Base-by-base conservation (phyloP, 176 grass and related monocot genomes). In the Rhynchospora breviuscula region DNA sequence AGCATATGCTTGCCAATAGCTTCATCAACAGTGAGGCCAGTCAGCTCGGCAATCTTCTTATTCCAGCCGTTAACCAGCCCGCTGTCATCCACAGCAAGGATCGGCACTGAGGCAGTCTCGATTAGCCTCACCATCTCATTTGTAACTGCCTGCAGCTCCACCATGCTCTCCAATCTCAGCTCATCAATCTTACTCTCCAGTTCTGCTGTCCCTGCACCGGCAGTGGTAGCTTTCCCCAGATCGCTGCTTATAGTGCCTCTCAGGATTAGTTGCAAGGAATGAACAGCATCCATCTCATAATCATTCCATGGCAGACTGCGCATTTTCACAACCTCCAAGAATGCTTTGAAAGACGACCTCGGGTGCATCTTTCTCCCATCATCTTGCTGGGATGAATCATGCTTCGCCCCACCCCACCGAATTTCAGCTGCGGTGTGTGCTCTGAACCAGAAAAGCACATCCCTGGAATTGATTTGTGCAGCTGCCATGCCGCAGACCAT, bases 61-160 rank as follows among this genome's bases (percentile, higher is more conserved):
- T 98, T 98, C 96, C 96, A 98, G 14, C 96, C 93, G 19, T 98
- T 98, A 44, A 98, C 83, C 57, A 98, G 58, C 33, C 96, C 96
- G 48, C 92, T 92, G 60, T 84, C 63, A 83, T 98, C 96, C 49
- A 98, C 96, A 14, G 93, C 96, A 69, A 98, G 88, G 59, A 98
- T 98, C 8, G 96, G 93, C 21, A 91, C 96, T 8, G 96, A 91
- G 51, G 96, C 93, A 29, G 95, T 98, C 87, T 98, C 95, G 45
- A 98, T 98, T 17, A 98, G 79, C 18, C 92, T 90, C 67, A 95
- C 95, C 92, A 98, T 98, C 92, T 98, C 95, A 81, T 86, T 98
- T 59, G 95, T 98, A 29, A 98, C 95, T 0, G 89, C 91, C 74
- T 95, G 92, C 64, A 98, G 77, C 87, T 98, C 95, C 76, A 82